Base-by-base conservation (phyloP, 2,329 filamentous ascomycete species). In the Plectosphaerella plurivora region DNA sequence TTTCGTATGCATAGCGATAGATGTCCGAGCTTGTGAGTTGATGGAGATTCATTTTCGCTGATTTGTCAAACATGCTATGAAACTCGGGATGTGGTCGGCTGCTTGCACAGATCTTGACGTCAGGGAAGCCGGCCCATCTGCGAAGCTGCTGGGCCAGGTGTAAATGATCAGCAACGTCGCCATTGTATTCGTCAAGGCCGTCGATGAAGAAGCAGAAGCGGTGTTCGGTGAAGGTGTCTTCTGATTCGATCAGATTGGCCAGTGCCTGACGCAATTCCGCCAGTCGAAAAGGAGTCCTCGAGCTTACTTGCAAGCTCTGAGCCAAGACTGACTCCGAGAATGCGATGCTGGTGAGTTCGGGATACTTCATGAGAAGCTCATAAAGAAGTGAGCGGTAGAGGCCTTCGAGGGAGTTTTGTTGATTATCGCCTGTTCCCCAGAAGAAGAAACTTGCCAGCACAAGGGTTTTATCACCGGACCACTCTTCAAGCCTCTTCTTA, bases 371-470 rank as follows among this genome's bases (percentile, higher is more conserved):
- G 4, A 62, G 45, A 1, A 55, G 52, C 1, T 58, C 50, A 24
- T 55, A 62, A 2, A 62, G 52, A 0, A 60, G 49, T 2, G 58
- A 56, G 11, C 55, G 53, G 6, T 59, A 53, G 12, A 62, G 45
- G 1, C 59, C 60, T n/a, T 55, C 51, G 0, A 53, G 47, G 1
- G 59, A 60, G 28, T 53, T 51, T 41, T 61, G 59, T 7, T 55
- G 28, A 3, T 14, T 7, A 14, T 53, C 51, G 1, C 50, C 58
- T 4, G 57, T 50, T 8, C 35, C 24, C 52, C 58, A 58, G 42
- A 58, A 56, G 50, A 56, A 57, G 22, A 53, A 49, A 14, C 48
- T 47, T 10, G 45, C 51, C 3, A 50, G 28, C 1, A 59, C 45
- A 1, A 59, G 53, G n/a, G 37, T 47, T 4, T 47, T 53, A 1